Evolutionary conservation across 306 rosid genomes (phyloP), one percentile per base, ranked within the genome.

Genomic region (Cotoneaster glaucophyllus): DNA sequence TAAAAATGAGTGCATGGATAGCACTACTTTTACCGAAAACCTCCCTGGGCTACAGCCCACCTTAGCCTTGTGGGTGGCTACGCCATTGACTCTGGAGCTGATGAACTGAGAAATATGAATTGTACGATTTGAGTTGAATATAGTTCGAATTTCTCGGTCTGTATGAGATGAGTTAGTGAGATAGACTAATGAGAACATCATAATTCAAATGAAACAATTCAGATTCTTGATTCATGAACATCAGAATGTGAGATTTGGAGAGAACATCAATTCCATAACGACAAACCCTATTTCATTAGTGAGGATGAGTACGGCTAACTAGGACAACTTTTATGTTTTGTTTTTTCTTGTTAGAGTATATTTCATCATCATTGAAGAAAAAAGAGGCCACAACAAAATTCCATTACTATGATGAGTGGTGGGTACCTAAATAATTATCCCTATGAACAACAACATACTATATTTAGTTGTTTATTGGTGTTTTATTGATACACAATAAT

Each of bases 141-240:
- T 37, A 37, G 0, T 37, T 37, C 0, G 0, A 37, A 7, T 37
- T 37, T 34, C 0, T 34, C 0, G 2, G 39, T 34, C 0, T 2
- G 0, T 34, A 0, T 34, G 39, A 34, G 39, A 34, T 34, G 0
- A 0, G 0, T 34, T 7, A 32, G 0, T 34, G 8, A 34, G 2
- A 34, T 34, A 34, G 0, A 0, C 41, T 34, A 34, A 34, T 34
- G 2, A 1, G 0, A 34, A 7, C 2, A 37, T 37, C 41, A 37
- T 37, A 37, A 37, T 37, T 37, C 7, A 37, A 37, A 37, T 37
- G 1, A 10, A 37, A 37, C 10, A 37, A 10, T 37, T 37, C 0
- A 0, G 1, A 37, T 37, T 37, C 41, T 37, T 2, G 0, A 37
- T 37, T 37, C 10, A 37, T 37, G 41, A 37, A 6, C 0, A 37